Conservation (phyloP, 2,329 filamentous ascomycete species). For the Xylariales sp. region DNA sequence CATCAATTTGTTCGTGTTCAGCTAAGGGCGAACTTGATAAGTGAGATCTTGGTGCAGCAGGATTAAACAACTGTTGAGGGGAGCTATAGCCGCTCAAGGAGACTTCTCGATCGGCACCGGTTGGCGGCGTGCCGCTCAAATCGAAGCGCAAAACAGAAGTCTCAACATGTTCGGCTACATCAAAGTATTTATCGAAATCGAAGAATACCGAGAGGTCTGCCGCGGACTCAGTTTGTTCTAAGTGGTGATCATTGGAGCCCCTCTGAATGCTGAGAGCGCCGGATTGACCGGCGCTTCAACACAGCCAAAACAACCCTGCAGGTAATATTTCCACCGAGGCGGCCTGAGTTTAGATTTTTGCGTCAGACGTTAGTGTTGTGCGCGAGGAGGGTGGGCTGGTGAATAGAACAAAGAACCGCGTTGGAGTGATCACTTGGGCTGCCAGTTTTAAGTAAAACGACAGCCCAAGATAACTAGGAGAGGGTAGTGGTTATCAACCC, state of each 20-base stretch:
- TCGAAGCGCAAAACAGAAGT: neutral
- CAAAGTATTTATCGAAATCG: slow-evolving; percentile 3
- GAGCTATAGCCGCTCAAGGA: slow-evolving; percentile 6
- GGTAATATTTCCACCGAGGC: no score
- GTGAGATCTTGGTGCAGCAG: neutral
- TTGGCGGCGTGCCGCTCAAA: slow-evolving; percentile 3
- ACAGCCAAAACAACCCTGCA: no score
- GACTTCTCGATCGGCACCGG: neutral
- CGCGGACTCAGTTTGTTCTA: slow-evolving; percentile 1
- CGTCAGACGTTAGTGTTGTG: no score
- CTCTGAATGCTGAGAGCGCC: slow-evolving; percentile 8
- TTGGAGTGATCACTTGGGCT: no score
- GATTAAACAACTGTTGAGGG: slow-evolving; percentile 4
- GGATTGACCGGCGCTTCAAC: slow-evolving; percentile 9
- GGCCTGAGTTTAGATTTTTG: no score
- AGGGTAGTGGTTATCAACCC: no score
- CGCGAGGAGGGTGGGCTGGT: no score
- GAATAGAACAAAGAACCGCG: no score
- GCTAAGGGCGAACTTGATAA: neutral
- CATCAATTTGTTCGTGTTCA: neutral
- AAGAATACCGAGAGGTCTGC: slow-evolving; percentile 4
- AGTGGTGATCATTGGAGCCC: slow-evolving; percentile 9
- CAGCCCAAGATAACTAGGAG: no score
- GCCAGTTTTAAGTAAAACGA: no score
- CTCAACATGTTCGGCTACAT: neutral